phyloP scores from a whole-genome alignment of 2,329 filamentous ascomycete genomes.

The Didymella glomerata region DNA sequence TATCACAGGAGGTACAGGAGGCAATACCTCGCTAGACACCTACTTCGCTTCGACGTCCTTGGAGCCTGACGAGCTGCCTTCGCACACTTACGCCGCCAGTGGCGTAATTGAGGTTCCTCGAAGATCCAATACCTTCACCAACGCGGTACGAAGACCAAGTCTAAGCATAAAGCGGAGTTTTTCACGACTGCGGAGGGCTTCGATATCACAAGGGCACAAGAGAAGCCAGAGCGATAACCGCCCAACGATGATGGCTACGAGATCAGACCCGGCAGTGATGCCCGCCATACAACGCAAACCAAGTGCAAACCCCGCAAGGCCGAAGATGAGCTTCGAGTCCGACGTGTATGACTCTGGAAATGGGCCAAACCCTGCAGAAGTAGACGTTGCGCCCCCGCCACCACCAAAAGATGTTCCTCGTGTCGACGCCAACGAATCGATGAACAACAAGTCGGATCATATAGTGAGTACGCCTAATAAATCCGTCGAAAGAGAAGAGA shows the following conservation, averaged over 20 bases:
- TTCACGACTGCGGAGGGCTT: conserved; percentile 29
- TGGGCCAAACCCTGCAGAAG: background rate
- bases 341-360: background rate
- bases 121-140: conserved; percentile 40
- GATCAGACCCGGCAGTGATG: background rate
- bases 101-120: conserved; percentile 38
- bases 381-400: conserved; percentile 17
- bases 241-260: background rate
- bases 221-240: conserved; percentile 16
- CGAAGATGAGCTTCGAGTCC: background rate
- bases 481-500: background rate
- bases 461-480: background rate
- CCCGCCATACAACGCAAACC: background rate
- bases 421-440: conserved; percentile 10
- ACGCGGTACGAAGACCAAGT: conserved; percentile 37
- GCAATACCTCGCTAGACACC: conserved; percentile 28
- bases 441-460: conserved; percentile 7
- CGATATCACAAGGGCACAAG: conserved; percentile 11
- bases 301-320: background rate
- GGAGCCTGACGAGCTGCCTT: conserved; percentile 39
- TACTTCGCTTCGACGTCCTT: conserved; percentile 31
- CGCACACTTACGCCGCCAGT: conserved; percentile 36
- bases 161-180: conserved; percentile 40
- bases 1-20: conserved; percentile 31
- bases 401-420: conserved; percentile 11